A percentile compares a stretch with the other conserved stretches of the same genome.
Evolutionary conservation across 495 filamentous ascomycete genomes (phyloP).

Genomic region (Mytilinidion resinicola): DNA sequence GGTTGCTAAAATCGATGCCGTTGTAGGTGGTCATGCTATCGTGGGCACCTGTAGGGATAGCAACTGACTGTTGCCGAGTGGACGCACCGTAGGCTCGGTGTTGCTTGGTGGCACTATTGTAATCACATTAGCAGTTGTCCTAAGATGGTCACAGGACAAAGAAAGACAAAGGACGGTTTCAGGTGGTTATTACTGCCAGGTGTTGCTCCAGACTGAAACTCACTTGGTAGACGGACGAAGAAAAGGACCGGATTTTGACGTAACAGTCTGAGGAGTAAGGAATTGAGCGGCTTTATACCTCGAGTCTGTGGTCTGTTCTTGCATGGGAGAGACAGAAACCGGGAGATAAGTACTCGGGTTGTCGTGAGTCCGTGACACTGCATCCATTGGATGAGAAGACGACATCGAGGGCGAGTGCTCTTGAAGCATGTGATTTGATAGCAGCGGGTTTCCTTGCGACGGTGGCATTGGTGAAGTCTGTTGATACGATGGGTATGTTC

Average conservation of each 20-base stretch:
- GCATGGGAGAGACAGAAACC: constrained; percentile 10
- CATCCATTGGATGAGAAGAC: constrained; percentile 1
- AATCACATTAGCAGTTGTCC: neutral
- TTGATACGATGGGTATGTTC: constrained; percentile 39
- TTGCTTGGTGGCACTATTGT: constrained; percentile 11
- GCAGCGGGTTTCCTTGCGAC: constrained; percentile 37
- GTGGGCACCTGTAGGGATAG: neutral
- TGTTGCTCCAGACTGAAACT: constrained; percentile 18
- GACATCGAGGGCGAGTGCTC: constrained; percentile 4
- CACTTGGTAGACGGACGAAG: constrained; percentile 26
- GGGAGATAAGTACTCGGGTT: neutral
- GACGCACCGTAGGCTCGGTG: neutral
- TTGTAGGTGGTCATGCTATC: neutral
- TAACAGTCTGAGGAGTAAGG: constrained; percentile 28
- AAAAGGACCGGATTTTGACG: constrained; percentile 21
- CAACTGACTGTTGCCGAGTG: neutral
- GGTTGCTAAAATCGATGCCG: constrained; percentile 12
- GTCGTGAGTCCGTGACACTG: neutral
- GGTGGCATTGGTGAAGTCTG: constrained; percentile 57
- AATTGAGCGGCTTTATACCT: constrained; percentile 29
- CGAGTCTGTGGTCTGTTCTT: constrained; percentile 17
- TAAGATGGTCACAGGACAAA: constrained; percentile 2
- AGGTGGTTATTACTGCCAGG: neutral
- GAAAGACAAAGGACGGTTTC: constrained; percentile 16
- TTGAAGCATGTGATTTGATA: no score